A percentile compares a stretch with the other conserved stretches of the same genome.
phyloP scores from a whole-genome alignment of 345 rosid genomes.

The Heritiera fomes region DNA sequence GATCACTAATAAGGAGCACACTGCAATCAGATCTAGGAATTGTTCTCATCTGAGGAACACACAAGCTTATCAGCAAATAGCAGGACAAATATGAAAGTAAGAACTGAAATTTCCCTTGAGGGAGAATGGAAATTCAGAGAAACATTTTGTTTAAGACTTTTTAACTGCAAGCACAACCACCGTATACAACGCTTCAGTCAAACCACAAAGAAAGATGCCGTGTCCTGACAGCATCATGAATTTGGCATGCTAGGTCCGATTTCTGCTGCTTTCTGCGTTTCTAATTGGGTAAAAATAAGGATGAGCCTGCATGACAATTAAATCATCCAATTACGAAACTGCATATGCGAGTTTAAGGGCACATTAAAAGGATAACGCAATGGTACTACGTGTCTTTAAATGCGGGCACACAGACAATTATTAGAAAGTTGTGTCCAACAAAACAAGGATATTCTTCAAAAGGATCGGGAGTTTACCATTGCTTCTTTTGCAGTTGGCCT shows the following conservation, averaged over 20 bases:
- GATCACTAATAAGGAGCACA: not conserved
- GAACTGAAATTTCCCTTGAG: not conserved
- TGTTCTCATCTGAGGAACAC: slow-evolving; percentile 7
- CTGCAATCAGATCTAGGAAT: slow-evolving; percentile 8
- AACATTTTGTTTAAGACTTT: not conserved
- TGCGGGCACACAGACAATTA: not conserved
- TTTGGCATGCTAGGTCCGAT: slow-evolving; percentile 38
- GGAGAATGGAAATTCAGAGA: not conserved
- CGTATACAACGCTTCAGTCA: slow-evolving; percentile 9
- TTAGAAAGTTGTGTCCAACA: not conserved
- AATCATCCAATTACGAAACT: not conserved
- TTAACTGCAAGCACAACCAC: not conserved
- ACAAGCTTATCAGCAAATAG: not conserved
- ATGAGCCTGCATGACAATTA: slow-evolving; percentile 61
- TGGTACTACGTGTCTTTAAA: not conserved
- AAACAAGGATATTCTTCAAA: not conserved
- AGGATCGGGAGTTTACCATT: slow-evolving; percentile 52
- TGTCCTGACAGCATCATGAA: slow-evolving; percentile 24
- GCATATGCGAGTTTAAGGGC: not conserved
- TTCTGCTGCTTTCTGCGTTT: slow-evolving; percentile 87
- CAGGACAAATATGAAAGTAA: not conserved
- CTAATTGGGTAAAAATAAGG: slow-evolving; percentile 84
- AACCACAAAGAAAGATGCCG: slow-evolving; percentile 18
- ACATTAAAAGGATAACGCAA: not conserved
- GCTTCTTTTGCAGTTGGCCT: slow-evolving; percentile 99